Base-by-base conservation (phyloP, 2,329 filamentous ascomycete genomes). In the Pezizomycotina sp. region DNA sequence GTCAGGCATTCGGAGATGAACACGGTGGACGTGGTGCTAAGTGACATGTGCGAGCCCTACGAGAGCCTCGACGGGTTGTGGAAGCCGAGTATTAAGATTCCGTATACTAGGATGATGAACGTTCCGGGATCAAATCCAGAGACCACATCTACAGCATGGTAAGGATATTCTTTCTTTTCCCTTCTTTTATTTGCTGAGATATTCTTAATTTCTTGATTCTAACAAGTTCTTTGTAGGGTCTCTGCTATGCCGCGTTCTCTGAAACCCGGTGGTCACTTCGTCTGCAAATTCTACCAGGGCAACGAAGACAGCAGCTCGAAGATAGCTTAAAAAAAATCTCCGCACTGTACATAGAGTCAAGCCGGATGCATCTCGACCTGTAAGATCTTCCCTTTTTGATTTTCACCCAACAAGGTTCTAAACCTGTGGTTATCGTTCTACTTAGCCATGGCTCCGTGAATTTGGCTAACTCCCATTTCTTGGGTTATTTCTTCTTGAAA, bases 21-120 rank as follows among this genome's bases (percentile, higher is more conserved):
- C 70, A 45, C 40, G 53, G 84, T 93, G 47, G 81, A 95, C 61
- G 71, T 98, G 55, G 81, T 98, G 56, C 64, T 98, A 56, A 92
- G 82, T 72, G 89, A 98, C 69, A 98, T 98, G 89, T 98, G 75
- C 71, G 86, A 68, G 68, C 84, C 89, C 77, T 93, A 83, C 83
- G 66, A 73, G 30, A 24, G 35, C 19, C 52, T 78, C 80, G 63
- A 78, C 67, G 53, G 77, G 76, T 83, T 79, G 63, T 76, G 71
- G 63, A 76, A 78, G 64, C 82, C 72, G 63, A 92, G 75, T 65
- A 69, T 93, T 71, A 92, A 76, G 86, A 78, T 89, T 71, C 82
- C 83, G 48, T 89, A 91, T 73, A 58, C 62, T 68, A 98, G 89
- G 89, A 77, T 98, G 77, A 92, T 93, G 83, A 98, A 98, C 60